Conservation (phyloP, 306 rosid species). For the Oxytropis ochrocephala region DNA sequence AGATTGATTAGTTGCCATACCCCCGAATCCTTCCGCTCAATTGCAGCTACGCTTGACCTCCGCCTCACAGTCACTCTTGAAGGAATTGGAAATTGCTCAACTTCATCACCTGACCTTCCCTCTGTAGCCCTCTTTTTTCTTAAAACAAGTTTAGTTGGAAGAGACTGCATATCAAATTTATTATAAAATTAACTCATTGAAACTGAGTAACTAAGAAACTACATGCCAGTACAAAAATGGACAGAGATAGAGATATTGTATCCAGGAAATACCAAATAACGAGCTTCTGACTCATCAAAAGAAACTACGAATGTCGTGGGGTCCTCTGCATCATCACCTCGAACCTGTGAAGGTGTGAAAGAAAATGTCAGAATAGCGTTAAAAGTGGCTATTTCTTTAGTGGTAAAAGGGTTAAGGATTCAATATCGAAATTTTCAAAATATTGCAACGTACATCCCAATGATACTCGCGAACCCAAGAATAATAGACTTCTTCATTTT, state of each 20-base stretch:
- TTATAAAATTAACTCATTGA: slow-evolving; percentile 13
- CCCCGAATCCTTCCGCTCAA: slow-evolving; percentile 75
- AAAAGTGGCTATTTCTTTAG: slow-evolving; percentile 6
- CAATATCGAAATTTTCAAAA: not conserved
- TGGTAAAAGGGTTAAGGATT: not conserved
- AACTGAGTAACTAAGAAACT: not conserved
- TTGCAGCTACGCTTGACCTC: slow-evolving; percentile 61
- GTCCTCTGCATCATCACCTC: slow-evolving; percentile 78
- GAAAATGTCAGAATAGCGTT: slow-evolving; percentile 5
- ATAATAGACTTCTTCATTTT: slow-evolving; percentile 69
- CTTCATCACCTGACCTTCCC: slow-evolving; percentile 76
- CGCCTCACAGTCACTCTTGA: slow-evolving; percentile 73
- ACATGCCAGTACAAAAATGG: not conserved
- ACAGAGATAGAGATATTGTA: slow-evolving; percentile 2
- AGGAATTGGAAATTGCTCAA: slow-evolving; percentile 83
- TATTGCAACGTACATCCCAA: slow-evolving; percentile 69
- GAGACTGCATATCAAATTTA: slow-evolving; percentile 61
- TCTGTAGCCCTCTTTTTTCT: slow-evolving; percentile 92
- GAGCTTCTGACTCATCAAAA: slow-evolving; percentile 79
- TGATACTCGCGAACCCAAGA: slow-evolving; percentile 94
- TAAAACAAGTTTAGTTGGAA: slow-evolving; percentile 80
- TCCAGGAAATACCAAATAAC: slow-evolving; percentile 58
- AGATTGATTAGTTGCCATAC: slow-evolving; percentile 35
- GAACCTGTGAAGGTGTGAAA: slow-evolving; percentile 43
- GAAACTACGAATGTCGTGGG: slow-evolving; percentile 81